Base-by-base conservation (phyloP, 2,329 filamentous ascomycete genomes). In the Ilyonectria robusta region DNA sequence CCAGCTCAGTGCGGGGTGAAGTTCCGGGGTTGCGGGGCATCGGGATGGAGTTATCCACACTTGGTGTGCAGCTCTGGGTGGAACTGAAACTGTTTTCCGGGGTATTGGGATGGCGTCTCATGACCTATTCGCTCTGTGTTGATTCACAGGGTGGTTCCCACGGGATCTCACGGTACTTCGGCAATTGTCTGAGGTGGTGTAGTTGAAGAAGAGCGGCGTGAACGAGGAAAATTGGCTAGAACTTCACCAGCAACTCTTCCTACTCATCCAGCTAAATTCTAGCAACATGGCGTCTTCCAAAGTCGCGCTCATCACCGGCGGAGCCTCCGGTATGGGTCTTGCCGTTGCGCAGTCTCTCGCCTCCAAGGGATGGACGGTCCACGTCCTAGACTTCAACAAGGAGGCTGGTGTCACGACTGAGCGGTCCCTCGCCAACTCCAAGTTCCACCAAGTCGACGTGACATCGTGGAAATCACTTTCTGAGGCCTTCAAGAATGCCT, bases 371-470 rank as follows among this genome's bases (percentile, higher is more conserved):
- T 66, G 59, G 64, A 63, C 40, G 5, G 48, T 66, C 10, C 64
- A 66, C 33, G 21, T 66, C 37, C 26, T 66, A 8, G 64, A 66
- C 33, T 66, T 59, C 50, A 66, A 63, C 37, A 21, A 23, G n/a
- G 54, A 53, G 9, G 59, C 54, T 9, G 59, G 55, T 13, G 29
- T 33, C 6, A 42, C 31, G 8, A 59, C 65, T 4, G 40, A 35
- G 48, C 40, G 23, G 6, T 56, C 33, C 6, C 59, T 63, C 6
- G 9, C 47, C 31, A 31, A 50, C n/a, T 48, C 48, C 17, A 51
- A 55, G n/a, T 62, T 61, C 51, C 42, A 65, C 44, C 55, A 60
- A 1, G 19, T 31, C 11, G 21, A 59, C 15, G 66, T 68, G 21
- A 66, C 62, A 4, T 68, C 62, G 19, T 68, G 53, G 51, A 17